These are phyloP conservation scores for Lasiodiplodia hormozganensis DNA, from an alignment of 2,329 filamentous ascomycete species.

Conservation along the genomic window DNA sequence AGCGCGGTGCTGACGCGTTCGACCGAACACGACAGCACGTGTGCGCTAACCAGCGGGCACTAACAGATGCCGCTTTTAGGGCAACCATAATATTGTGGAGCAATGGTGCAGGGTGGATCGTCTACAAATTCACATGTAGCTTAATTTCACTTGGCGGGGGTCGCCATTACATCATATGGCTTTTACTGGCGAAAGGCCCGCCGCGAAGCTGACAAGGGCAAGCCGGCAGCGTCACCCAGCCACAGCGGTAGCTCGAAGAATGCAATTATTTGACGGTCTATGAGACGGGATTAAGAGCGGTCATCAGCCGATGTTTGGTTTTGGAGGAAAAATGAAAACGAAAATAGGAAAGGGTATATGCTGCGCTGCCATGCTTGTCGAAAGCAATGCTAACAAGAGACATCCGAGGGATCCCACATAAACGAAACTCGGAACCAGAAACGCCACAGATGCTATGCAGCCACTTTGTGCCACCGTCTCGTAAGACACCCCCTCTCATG, in stretches of 20 bases:
- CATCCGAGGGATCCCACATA: constrained; percentile 1
- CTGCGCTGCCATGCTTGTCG: constrained; percentile 25
- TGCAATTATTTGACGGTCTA: not conserved
- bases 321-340: constrained; percentile 20
- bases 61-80: constrained; percentile 8
- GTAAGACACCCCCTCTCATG: constrained; percentile 6
- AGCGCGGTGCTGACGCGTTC: not conserved
- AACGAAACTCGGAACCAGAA: constrained; percentile 22
- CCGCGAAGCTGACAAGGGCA: not conserved
- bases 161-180: not conserved
- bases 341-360: constrained; percentile 28
- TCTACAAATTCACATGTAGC: not conserved
- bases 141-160: not conserved
- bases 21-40: constrained; percentile 4
- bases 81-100: constrained; percentile 10
- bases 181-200: not conserved
- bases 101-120: constrained; percentile 7
- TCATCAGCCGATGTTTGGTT: constrained; percentile 14
- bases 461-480: constrained; percentile 21
- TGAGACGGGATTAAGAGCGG: constrained; percentile 1
- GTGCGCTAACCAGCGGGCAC: not conserved
- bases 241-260: not conserved
- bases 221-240: not conserved
- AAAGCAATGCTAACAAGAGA: constrained; percentile 26
- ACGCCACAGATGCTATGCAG: constrained; percentile 29